Conservation (phyloP, 805 yeast genomes). For the Yarrowia sp. region DNA sequence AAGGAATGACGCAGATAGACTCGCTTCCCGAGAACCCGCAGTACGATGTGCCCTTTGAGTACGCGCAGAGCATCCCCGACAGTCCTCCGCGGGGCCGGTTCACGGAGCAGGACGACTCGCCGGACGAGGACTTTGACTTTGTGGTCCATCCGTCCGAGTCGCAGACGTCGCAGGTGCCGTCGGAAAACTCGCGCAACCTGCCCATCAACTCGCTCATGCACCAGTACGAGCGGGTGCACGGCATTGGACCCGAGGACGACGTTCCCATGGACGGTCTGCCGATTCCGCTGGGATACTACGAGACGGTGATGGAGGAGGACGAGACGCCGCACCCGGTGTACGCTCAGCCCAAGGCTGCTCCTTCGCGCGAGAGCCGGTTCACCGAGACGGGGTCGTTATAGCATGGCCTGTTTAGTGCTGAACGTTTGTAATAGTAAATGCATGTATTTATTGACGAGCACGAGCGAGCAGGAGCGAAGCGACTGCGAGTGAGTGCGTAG, state of each 20-base stretch:
- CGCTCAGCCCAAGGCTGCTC: conserved; percentile 25
- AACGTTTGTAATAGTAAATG: neutral
- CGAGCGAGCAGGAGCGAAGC: neutral
- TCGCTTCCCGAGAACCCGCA: conserved; percentile 10
- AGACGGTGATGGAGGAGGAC: conserved; percentile 26
- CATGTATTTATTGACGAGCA: neutral
- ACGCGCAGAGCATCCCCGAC: conserved; percentile 10
- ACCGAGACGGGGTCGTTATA: conserved; percentile 22
- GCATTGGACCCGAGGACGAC: conserved; percentile 17
- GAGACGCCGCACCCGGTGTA: conserved; percentile 24
- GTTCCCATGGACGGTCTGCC: conserved; percentile 25
- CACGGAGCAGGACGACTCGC: conserved; percentile 15
- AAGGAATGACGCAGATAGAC: neutral
- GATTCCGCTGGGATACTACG: conserved; percentile 23
- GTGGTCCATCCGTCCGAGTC: conserved; percentile 7
- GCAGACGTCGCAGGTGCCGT: conserved; percentile 1
- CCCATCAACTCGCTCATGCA: conserved; percentile 27
- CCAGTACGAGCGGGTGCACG: conserved; percentile 27
- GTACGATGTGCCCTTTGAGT: conserved; percentile 13
- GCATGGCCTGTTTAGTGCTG: too few relatives aligned
- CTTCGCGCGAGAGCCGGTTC: conserved; percentile 5
- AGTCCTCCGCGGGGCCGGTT: conserved; percentile 3
- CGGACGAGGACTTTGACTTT: conserved; percentile 11
- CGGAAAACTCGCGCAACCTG: conserved; percentile 14
- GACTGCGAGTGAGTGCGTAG: too few relatives aligned